phyloP scores from a whole-genome alignment of 352 stramenopile genomes.

The Pythium diclinum region DNA sequence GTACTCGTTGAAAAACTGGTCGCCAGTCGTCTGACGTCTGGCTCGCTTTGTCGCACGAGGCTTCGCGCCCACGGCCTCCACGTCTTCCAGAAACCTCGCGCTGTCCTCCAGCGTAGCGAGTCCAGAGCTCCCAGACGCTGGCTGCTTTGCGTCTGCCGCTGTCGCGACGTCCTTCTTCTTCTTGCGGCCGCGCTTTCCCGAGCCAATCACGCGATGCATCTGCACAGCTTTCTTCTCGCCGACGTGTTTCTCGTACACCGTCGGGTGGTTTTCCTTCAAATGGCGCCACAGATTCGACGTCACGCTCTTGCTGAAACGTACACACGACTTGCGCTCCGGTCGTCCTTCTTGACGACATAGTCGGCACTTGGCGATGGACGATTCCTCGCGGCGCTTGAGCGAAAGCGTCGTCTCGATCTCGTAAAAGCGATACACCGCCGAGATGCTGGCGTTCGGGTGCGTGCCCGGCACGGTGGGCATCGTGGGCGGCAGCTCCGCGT shows the following conservation, averaged over 20 bases:
- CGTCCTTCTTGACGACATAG: conserved; percentile 59
- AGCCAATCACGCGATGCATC: conserved; percentile 57
- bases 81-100: conserved; percentile 28
- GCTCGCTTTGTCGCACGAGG: conserved; percentile 36
- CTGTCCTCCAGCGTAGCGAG: conserved; percentile 9
- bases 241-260: conserved; percentile 66
- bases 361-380: conserved; percentile 63
- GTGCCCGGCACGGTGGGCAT: conserved; percentile 12
- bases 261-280: conserved; percentile 77
- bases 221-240: conserved; percentile 75
- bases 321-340: conserved; percentile 58
- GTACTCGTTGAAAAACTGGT: conserved; percentile 47
- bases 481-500: conserved; percentile 4
- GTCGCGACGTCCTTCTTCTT: conserved; percentile 31
- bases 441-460: conserved; percentile 33
- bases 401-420: conserved; percentile 60
- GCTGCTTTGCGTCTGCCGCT: not conserved
- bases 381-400: conserved; percentile 69
- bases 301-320: conserved; percentile 82
- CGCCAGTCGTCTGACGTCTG: conserved; percentile 21
- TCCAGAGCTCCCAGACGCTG: not conserved
- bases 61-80: conserved; percentile 1
- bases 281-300: conserved; percentile 83
- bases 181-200: conserved; percentile 60
- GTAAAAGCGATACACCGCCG: conserved; percentile 78